A percentile compares a stretch with the other conserved stretches of the same genome.
phyloP scores from a whole-genome alignment of 1,284 basidiomycete species.

The Austropuccinia psidii region DNA sequence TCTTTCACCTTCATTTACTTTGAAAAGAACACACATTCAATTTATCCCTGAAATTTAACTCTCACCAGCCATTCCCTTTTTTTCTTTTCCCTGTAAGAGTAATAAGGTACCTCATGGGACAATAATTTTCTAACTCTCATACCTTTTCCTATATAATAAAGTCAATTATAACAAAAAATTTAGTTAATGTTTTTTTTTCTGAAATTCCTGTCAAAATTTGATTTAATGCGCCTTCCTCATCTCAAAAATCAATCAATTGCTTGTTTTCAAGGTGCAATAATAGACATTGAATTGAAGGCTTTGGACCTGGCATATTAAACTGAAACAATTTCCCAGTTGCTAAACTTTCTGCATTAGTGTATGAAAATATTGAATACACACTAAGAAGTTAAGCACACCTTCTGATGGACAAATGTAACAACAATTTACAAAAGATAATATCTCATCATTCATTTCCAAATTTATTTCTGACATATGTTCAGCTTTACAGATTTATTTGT shows the following conservation, averaged over 20 bases:
- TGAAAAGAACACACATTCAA: constrained; percentile 48
- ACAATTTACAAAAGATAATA: neutral
- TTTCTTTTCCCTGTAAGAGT: neutral
- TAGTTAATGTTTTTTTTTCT: neutral
- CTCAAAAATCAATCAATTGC: neutral
- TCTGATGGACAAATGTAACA: neutral
- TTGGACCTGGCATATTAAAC: neutral
- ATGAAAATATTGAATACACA: constrained; percentile 46
- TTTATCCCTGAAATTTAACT: no score
- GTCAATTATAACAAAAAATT: neutral
- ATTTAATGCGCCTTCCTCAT: neutral
- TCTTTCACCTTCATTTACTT: constrained; percentile 47
- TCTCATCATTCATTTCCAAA: neutral
- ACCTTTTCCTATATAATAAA: neutral
- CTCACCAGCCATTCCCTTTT: neutral
- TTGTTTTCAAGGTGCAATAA: neutral
- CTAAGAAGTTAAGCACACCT: neutral
- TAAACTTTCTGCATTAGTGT: constrained; percentile 50
- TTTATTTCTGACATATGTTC: neutral
- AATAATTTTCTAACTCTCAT: neutral
- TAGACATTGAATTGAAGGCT: neutral
- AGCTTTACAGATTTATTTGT: constrained; percentile 8
- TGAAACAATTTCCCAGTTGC: neutral
- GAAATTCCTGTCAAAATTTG: neutral
- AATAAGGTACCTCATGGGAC: neutral